Conservation (phyloP, 192 early-diverging fungal species). For the Ambispora gerdemannii region DNA sequence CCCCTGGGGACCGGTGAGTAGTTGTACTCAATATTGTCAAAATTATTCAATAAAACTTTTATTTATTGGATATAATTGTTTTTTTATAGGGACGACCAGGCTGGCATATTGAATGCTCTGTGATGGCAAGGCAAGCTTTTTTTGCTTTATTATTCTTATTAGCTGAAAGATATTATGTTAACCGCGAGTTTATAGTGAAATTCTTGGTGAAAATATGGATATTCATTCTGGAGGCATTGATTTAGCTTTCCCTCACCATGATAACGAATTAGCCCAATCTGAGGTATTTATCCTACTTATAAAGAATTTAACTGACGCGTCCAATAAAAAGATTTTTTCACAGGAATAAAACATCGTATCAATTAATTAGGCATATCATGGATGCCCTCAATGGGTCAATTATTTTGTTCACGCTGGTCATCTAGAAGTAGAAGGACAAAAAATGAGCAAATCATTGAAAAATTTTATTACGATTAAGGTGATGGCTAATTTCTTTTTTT, state of each 20-base stretch:
- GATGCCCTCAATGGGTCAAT: constrained; percentile 95
- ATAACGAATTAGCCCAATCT: constrained; percentile 95
- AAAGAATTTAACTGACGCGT: no score
- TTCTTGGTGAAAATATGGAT: constrained; percentile 84
- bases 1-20: constrained; percentile 69
- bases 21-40: not conserved
- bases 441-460: constrained; percentile 98
- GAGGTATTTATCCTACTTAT: constrained; percentile 59
- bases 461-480: constrained; percentile 94
- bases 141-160: not conserved
- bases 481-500: no score
- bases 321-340: no score
- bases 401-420: constrained; percentile 98
- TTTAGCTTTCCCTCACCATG: constrained; percentile 97
- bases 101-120: constrained; percentile 99
- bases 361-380: constrained; percentile 62
- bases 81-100: constrained; percentile 78
- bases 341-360: not conserved
- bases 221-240: constrained; percentile 96
- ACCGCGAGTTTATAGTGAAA: constrained; percentile 53
- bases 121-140: constrained; percentile 70
- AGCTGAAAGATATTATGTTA: not conserved
- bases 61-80: not conserved
- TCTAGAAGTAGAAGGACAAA: constrained; percentile 89
- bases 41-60: not conserved